These are phyloP conservation scores for Lentinula detonsa DNA, from an alignment of 768 basidiomycete species.

Conservation along the genomic window DNA sequence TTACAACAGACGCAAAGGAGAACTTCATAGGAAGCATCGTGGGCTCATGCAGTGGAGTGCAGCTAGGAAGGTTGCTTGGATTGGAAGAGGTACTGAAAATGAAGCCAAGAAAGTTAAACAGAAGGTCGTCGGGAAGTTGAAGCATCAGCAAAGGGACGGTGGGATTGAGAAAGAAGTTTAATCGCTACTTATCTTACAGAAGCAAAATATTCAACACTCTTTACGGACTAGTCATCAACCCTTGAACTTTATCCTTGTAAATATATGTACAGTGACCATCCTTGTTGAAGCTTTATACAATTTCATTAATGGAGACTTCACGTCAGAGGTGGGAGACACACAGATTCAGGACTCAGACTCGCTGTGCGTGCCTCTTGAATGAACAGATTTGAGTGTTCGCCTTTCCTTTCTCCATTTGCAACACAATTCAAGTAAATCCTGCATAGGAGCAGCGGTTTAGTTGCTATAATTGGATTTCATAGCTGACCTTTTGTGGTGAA, in stretches of 20 bases:
- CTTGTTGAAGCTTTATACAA: too few species aligned
- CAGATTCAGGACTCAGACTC: not conserved
- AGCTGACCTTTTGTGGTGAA: constrained; percentile 1
- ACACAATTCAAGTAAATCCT: constrained; percentile 3
- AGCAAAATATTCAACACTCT: not conserved
- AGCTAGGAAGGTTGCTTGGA: constrained; percentile 49
- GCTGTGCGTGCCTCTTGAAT: not conserved
- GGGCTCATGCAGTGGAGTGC: constrained; percentile 61
- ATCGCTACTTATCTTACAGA: not conserved
- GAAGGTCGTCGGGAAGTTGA: constrained; percentile 31
- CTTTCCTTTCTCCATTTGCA: not conserved
- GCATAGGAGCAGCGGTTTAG: not conserved
- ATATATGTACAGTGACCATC: too few species aligned
- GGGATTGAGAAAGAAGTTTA: constrained; percentile 36
- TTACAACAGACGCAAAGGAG: constrained; percentile 35
- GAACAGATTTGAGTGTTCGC: not conserved
- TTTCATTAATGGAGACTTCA: not conserved
- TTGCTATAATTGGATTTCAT: not conserved
- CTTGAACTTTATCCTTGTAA: too few species aligned
- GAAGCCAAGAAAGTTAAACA: constrained; percentile 31
- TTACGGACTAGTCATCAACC: not conserved
- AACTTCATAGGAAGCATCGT: constrained; percentile 47
- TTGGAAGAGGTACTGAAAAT: constrained; percentile 45
- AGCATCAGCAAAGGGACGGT: constrained; percentile 26
- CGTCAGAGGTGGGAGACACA: not conserved